Evolutionary conservation across 2,329 filamentous ascomycete genomes (phyloP), one percentile per base, ranked within the genome.

Genomic region (Aspergillus alliaceus): DNA sequence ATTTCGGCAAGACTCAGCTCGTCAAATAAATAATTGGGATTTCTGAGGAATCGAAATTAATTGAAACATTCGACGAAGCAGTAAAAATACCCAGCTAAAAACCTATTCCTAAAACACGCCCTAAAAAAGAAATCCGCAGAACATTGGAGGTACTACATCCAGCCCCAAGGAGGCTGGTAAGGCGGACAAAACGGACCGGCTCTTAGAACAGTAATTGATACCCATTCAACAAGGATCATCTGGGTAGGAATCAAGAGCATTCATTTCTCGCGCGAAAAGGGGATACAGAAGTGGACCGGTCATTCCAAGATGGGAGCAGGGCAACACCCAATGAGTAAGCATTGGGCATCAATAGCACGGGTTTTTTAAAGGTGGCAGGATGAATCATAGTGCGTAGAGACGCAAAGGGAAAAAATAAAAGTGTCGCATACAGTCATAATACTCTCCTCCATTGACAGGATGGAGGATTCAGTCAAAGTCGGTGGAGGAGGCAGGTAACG

Each of bases 271-370:
- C 59, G 60, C 31, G 53, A 56, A 55, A 46, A 50, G 56, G 59
- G 49, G 49, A 49, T 40, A 55, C 29, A 47, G 27, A 44, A 51
- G 56, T 59, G 59, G 59, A 56, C 44, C 53, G 52, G 56, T 57
- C 31, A 35, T 53, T 40, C 59, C 46, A 34, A 56, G 54, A 37
- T 52, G 49, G 48, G 47, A 52, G 42, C 44, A 44, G 44, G 27
- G 34, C 40, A 57, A 39, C 34, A 52, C 22, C 59, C 54, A 64
- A 60, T 61, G 53, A 53, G 40, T 49, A 49, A 51, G 53, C 53
- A 66, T 66, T 66, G 65, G 65, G 65, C 65, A 68, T 63, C 65
- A 68, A 66, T 37, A 56, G 61, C 52, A 54, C 46, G 55, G 53
- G 6, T 48, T 24, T 47, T 57, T 57, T 61, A 49, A 44, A 49